phyloP scores from a whole-genome alignment of 257 asterid species.

The Euphrasia confusa region DNA sequence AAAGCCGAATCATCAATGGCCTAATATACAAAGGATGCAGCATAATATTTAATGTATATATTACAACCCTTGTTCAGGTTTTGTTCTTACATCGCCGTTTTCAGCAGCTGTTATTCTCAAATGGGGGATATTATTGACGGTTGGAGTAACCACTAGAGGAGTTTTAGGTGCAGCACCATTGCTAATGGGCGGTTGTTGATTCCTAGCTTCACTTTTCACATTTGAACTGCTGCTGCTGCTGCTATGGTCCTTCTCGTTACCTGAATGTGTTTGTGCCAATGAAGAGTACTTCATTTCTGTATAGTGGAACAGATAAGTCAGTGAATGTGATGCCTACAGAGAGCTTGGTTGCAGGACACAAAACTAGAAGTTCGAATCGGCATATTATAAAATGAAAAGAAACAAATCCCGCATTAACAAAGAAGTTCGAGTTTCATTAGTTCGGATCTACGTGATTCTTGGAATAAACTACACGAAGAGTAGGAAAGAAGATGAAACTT shows the following conservation, averaged over 20 bases:
- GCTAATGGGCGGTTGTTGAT: constrained; percentile 49
- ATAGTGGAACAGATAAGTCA: constrained; percentile 16
- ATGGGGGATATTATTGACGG: constrained; percentile 27
- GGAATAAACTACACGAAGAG: constrained; percentile 16
- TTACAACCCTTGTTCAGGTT: constrained; percentile 34
- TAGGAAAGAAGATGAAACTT: constrained; percentile 33
- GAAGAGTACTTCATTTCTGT: constrained; percentile 66
- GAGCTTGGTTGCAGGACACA: too few relatives aligned
- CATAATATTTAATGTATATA: constrained; percentile 23
- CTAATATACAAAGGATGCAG: constrained; percentile 42
- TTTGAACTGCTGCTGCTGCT: constrained; percentile 32
- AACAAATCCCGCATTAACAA: neutral
- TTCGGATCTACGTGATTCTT: neutral
- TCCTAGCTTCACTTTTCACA: constrained; percentile 32
- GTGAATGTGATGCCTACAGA: neutral
- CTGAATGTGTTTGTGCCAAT: constrained; percentile 46
- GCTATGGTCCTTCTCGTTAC: constrained; percentile 31
- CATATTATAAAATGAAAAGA: neutral
- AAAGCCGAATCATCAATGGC: constrained; percentile 30
- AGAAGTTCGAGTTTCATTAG: neutral
- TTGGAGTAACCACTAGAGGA: constrained; percentile 30
- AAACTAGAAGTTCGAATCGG: neutral
- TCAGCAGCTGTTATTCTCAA: constrained; percentile 36
- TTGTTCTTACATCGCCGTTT: constrained; percentile 55
- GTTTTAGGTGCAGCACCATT: constrained; percentile 41